Conservation (phyloP, 2,329 filamentous ascomycete genomes). For the Ophiostoma tasmaniense region DNA sequence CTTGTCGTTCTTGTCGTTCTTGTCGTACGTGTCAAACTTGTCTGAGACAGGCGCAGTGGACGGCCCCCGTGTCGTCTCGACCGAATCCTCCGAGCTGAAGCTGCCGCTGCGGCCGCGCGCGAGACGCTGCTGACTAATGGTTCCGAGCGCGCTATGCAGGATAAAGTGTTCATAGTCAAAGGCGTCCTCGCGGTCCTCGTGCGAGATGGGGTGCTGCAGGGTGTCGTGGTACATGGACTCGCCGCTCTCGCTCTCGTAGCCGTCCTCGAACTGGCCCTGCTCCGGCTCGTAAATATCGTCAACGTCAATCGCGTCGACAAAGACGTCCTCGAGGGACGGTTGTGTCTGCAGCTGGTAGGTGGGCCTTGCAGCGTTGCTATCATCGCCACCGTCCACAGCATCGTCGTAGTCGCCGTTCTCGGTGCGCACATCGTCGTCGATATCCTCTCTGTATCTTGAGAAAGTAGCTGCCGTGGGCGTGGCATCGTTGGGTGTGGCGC, state of each 20-base stretch:
- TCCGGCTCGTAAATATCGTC: conserved; percentile 27
- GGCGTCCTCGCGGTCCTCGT: conserved; percentile 88
- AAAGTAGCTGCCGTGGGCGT: background rate
- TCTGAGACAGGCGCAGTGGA: conserved; percentile 11
- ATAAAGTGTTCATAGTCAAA: conserved; percentile 98
- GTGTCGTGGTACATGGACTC: conserved; percentile 57
- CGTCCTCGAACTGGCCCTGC: conserved; percentile 23
- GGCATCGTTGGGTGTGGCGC: background rate
- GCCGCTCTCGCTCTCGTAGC: conserved; percentile 53
- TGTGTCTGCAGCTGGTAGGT: background rate
- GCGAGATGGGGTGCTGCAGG: conserved; percentile 55
- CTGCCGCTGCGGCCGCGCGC: conserved; percentile 42
- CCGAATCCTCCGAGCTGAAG: conserved; percentile 50
- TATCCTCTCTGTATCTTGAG: conserved; percentile 22
- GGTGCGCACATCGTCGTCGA: conserved; percentile 32
- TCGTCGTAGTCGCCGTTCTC: conserved; percentile 31
- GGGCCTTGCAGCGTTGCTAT: too few relatives aligned
- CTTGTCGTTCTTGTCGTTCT: background rate
- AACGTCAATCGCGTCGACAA: conserved; percentile 25
- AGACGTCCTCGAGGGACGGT: conserved; percentile 29
- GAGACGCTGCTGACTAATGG: conserved; percentile 50
- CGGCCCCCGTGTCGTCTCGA: conserved; percentile 52
- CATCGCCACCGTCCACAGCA: background rate
- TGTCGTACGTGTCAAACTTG: background rate
- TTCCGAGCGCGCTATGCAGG: conserved; percentile 83